These are phyloP conservation scores for Euphorbia corollata DNA, from an alignment of 441 rosid species.

Conservation along the genomic window DNA sequence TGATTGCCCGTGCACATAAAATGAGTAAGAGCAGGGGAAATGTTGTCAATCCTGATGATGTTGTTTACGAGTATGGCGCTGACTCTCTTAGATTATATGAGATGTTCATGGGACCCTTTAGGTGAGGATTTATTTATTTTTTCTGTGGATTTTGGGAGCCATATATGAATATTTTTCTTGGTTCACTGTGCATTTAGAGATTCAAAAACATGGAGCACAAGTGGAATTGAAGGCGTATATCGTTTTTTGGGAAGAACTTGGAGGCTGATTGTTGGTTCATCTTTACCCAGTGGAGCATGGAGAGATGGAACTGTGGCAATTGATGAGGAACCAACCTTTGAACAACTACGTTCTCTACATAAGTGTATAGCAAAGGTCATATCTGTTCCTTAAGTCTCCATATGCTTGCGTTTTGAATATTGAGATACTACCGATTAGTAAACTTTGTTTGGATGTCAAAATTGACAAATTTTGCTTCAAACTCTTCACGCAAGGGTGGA, in stretches of 20 bases:
- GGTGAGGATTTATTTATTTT: constrained; percentile 27
- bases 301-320: constrained; percentile 53
- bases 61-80: constrained; percentile 76
- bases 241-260: constrained; percentile 86
- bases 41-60: constrained; percentile 95
- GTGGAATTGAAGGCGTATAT: constrained; percentile 93
- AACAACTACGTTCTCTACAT: constrained; percentile 66
- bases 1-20: constrained; percentile 74
- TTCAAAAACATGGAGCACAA: constrained; percentile 91
- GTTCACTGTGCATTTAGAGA: constrained; percentile 48
- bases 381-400: neutral
- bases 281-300: constrained; percentile 50
- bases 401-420: neutral
- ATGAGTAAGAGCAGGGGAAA: constrained; percentile 99
- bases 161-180: constrained; percentile 9
- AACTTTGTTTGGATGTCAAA: neutral
- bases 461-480: neutral
- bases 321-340: constrained; percentile 61
- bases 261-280: constrained; percentile 76
- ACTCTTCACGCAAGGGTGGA: neutral
- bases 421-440: neutral
- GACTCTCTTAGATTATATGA: constrained; percentile 93
- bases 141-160: neutral
- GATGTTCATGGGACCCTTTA: constrained; percentile 98
- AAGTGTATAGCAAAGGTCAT: constrained; percentile 87